Percentiles rank a stretch among this genome's conserved stretches.
Evolutionary conservation across 192 early-diverging fungal species (phyloP).

Genomic region (Chytriomyces sp.): DNA sequence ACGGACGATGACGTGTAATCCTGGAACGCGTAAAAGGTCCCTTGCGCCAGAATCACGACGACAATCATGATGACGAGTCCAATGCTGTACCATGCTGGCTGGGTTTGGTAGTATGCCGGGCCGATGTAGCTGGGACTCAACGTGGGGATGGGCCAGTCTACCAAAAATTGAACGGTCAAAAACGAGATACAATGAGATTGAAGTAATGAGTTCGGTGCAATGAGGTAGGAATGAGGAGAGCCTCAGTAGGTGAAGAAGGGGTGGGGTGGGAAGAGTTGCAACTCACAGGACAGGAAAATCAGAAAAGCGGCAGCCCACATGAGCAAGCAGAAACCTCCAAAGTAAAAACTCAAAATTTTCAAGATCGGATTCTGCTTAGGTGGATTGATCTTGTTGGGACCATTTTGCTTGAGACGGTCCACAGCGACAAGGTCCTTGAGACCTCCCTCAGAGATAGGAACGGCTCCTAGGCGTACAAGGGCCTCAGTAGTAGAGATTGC

Average conservation of each 20-base stretch:
- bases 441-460: conserved; percentile 3
- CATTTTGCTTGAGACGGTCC: conserved; percentile 24
- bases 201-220: not conserved
- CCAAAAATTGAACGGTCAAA: not conserved
- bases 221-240: not conserved
- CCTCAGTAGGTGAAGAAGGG: no score
- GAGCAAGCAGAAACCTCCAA: conserved; percentile 41
- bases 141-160: no score
- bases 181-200: not conserved
- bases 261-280: no score
- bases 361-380: conserved; percentile 11
- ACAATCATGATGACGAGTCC: conserved; percentile 32
- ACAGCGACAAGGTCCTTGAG: conserved; percentile 5
- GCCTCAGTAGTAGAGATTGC: not conserved
- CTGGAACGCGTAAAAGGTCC: conserved; percentile 37
- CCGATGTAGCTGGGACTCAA: conserved; percentile 28
- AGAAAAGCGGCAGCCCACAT: conserved; percentile 37
- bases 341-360: conserved; percentile 33
- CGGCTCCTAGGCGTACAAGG: not conserved
- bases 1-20: conserved; percentile 29
- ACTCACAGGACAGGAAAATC: conserved; percentile 27
- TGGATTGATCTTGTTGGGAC: conserved; percentile 30
- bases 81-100: conserved; percentile 36
- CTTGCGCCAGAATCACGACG: conserved; percentile 35
- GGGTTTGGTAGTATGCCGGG: not conserved